Evolutionary conservation across 106 monocot genomes (phyloP), one percentile per base, ranked within the genome.

Genomic region (Dendrobium officinale): DNA sequence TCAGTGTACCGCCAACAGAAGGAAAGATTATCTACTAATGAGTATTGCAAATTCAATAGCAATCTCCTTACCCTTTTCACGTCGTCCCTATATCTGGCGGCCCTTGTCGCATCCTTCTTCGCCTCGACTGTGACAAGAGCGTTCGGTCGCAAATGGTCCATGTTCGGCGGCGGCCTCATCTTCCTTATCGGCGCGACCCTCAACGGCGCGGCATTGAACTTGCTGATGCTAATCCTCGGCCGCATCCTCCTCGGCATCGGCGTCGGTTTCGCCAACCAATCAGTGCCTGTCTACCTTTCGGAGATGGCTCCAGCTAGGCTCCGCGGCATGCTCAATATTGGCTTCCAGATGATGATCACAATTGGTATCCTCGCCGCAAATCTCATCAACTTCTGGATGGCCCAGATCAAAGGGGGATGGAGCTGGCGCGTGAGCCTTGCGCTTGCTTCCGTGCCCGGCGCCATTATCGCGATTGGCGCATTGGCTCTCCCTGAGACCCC

Each of bases 401-500:
- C 79, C 67, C 85, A 85, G 82, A 85, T 88, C 75, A 13, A 72
- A 6, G 82, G 80, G 1, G 85, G 82, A 0, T 85, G 74, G 77
- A 85, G 88, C 2, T 88, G 88, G 88, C 79, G 88, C 11, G 47
- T 88, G 26, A 85, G 85, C 73, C 80, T 88, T 3, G 88, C 54
- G 42, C 80, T 82, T 16, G 88, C 88, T 15, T 73, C 41, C 77
- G 82, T 85, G 24, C 88, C 88, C 2, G 82, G 85, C 19, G 58
- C 40, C 55, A 82, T 88, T 61, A 83, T 88, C 77, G 73, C 83
- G 24, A 0, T 85, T 27, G 85, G 88, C 80, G 68, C 88, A 7
- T 44, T 88, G 18, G 56, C 77, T 44, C 85, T 88, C 48, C 85
- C 85, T n/a, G 88, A 88, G 77, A 88, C 88, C 15, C 88, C 88